Conservation (phyloP, 2,329 filamentous ascomycete genomes). For the Aspergillus luchuensis region DNA sequence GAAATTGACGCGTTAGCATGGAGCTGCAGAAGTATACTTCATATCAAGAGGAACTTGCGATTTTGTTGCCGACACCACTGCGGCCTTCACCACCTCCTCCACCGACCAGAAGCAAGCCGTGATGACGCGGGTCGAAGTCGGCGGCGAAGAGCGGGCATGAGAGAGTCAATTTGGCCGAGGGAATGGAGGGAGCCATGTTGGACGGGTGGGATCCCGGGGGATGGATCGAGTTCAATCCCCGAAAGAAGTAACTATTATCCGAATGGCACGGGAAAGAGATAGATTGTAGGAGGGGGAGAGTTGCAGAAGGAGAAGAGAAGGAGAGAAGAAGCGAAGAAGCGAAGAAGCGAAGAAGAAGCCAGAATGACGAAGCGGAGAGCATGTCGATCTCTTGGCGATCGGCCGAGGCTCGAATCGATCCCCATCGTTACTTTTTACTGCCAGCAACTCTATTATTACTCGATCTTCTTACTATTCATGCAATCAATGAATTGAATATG, state of each 20-base stretch:
- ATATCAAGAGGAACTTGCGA: slow-evolving; percentile 55
- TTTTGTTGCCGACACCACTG: slow-evolving; percentile 83
- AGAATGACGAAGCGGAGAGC: neutral
- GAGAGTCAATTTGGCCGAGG: slow-evolving; percentile 64
- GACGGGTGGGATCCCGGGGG: neutral
- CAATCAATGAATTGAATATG: no score
- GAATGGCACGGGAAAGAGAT: neutral
- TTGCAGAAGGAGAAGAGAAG: neutral
- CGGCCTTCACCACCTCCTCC: slow-evolving; percentile 83
- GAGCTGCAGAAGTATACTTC: neutral
- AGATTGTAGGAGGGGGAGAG: neutral
- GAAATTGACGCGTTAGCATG: slow-evolving; percentile 6
- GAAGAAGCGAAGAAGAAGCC: neutral
- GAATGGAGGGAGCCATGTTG: slow-evolving; percentile 43
- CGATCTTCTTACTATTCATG: no score
- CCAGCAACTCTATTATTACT: no score
- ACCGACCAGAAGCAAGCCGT: slow-evolving; percentile 74
- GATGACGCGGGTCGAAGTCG: slow-evolving; percentile 82
- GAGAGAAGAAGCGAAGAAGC: slow-evolving; percentile 8
- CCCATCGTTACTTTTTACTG: no score
- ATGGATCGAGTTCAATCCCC: slow-evolving; percentile 2
- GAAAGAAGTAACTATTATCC: no score
- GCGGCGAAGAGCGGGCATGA: slow-evolving; percentile 84
- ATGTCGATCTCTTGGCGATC: neutral
- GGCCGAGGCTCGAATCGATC: neutral